Evolutionary conservation across 257 asterid species (phyloP).

Genomic region (Gentiana macrophylla): DNA sequence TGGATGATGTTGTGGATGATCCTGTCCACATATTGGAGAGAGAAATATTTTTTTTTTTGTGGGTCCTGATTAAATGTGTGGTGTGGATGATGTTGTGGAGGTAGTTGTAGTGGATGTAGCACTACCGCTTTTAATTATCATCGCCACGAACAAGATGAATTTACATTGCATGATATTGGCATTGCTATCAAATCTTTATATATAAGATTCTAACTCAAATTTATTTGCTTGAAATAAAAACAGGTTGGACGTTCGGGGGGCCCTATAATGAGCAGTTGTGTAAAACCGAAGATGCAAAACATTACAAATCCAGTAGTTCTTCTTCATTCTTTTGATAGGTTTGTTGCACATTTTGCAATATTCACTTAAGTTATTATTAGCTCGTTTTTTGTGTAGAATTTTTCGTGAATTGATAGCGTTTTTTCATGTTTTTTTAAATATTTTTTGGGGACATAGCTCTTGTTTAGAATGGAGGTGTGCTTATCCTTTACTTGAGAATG

Average conservation of each 20-base stretch:
- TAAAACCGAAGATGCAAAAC: conserved; percentile 33
- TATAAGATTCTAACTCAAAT: not conserved
- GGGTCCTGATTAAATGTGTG: too few relatives aligned
- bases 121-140: too few relatives aligned
- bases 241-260: conserved; percentile 26
- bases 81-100: too few relatives aligned
- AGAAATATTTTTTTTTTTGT: too few relatives aligned
- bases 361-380: not conserved
- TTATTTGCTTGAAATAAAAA: not conserved
- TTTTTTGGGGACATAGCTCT: conserved; percentile 27
- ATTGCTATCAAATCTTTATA: too few relatives aligned
- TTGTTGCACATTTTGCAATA: not conserved
- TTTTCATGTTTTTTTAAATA: not conserved
- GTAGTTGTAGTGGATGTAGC: too few relatives aligned
- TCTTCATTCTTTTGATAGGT: conserved; percentile 87
- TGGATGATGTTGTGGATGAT: too few relatives aligned
- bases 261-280: conserved; percentile 78
- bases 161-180: too few relatives aligned
- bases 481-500: conserved; percentile 65
- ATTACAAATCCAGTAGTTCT: conserved; percentile 66
- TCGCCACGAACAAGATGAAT: too few relatives aligned
- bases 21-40: too few relatives aligned
- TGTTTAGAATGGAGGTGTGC: conserved; percentile 83
- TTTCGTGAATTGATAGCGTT: not conserved
- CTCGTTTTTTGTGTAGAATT: too few relatives aligned